Base-by-base conservation (phyloP, 257 asterid genomes). In the Solanum neorickii region DNA sequence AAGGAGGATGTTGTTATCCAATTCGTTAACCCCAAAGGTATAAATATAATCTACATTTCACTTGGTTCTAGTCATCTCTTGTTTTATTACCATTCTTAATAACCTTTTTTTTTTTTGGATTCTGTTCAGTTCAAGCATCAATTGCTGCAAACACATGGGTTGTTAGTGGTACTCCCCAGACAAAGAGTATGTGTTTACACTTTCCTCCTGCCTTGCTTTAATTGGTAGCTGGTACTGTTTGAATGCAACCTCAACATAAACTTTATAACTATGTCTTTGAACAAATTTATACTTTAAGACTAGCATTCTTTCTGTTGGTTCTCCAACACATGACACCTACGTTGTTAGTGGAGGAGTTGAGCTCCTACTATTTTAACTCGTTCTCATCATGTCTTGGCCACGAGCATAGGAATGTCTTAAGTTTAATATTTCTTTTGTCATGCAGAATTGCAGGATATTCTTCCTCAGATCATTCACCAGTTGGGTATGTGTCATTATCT, bases 131-230 rank as follows among this genome's bases (percentile, higher is more conserved):
- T 77, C 98, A 94, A 92, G 98, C 98, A 70, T 94, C 98, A 47
- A 90, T 94, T 72, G 95, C 95, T 60, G 96, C 98, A 89, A 94
- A 94, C 90, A 94, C 98, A 16, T 94, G 98, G 98, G 96, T 94
- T 87, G 98, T 94, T 52, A 94, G 98, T 72, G 98, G 98, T 41
- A 87, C 96, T 69, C 96, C 98, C 42, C 98, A 94, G 85, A 94
- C 94, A 56, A 94, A 94, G 91, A 94, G 96, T 93, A 93, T 18
- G 95, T 66, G 68, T 44, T 74, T 44, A 68, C 78, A 77, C 35
- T 68, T 66, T 69, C 49, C 18, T 23, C 7, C 9, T 77, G 12
- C 12, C 25, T 42, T 31, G 15, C 78, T 68, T 31, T 70, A 5
- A 44, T 47, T 23, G 65, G 23, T 62, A 21, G 75, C 86, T 74